A percentile compares a stretch with the other conserved stretches of the same genome.
phyloP scores from a whole-genome alignment of 345 rosid genomes.

The Trapa incisa region DNA sequence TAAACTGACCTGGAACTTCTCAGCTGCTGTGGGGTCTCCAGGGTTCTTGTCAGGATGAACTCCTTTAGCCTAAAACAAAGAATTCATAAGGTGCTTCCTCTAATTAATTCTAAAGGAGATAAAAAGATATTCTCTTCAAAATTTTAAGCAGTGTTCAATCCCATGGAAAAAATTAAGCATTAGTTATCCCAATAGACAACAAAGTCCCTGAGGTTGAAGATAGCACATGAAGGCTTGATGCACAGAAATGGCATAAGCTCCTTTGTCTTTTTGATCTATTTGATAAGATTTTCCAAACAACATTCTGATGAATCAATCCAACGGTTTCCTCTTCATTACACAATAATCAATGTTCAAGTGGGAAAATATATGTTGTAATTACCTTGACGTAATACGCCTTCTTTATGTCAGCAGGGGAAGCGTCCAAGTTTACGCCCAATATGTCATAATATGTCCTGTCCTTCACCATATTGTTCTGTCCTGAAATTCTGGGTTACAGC shows the following conservation, averaged over 20 bases:
- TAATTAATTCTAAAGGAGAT: background rate
- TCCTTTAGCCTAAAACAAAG: slow-evolving; percentile 51
- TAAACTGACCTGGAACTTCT: slow-evolving; percentile 63
- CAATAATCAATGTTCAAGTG: background rate
- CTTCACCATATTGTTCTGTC: slow-evolving; percentile 37
- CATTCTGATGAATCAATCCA: background rate
- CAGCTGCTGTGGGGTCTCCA: slow-evolving; percentile 81
- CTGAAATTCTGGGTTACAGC: background rate
- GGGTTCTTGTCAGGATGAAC: slow-evolving; percentile 98
- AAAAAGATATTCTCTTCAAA: background rate
- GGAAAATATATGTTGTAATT: background rate
- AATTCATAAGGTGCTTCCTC: background rate
- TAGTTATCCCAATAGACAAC: background rate
- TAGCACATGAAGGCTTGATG: background rate
- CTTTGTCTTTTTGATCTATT: background rate
- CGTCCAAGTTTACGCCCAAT: slow-evolving; percentile 60
- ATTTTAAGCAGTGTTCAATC: background rate
- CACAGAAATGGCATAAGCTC: background rate
- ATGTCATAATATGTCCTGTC: slow-evolving; percentile 60
- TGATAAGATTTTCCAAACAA: background rate
- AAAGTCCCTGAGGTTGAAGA: too few relatives aligned
- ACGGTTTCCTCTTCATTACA: background rate
- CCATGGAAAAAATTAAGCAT: background rate
- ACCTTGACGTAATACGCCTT: slow-evolving; percentile 90
- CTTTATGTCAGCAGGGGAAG: slow-evolving; percentile 72